A percentile compares a stretch with the other conserved stretches of the same genome.
Conservation (phyloP, 257 asterid species). For the Solanum etuberosum region DNA sequence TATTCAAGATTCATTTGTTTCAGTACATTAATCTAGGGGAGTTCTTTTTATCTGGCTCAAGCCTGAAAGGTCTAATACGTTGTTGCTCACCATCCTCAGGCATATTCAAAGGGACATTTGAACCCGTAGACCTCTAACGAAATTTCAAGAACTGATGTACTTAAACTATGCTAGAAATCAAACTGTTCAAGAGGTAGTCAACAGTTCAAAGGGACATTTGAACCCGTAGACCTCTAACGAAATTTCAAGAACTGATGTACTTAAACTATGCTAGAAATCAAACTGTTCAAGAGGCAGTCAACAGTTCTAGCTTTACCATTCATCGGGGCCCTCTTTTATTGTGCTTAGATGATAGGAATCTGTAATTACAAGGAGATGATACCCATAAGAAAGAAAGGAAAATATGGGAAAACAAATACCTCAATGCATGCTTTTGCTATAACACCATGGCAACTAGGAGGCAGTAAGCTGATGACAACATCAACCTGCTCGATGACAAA, state of each 20-base stretch:
- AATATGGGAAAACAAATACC: slow-evolving; percentile 25
- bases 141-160: not conserved
- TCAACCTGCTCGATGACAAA: slow-evolving; percentile 51
- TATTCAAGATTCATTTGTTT: not conserved
- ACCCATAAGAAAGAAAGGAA: not conserved
- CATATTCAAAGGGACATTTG: not conserved
- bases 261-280: not conserved
- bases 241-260: not conserved
- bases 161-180: not conserved
- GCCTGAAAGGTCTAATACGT: not conserved
- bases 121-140: not conserved
- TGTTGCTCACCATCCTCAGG: not conserved
- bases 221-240: not conserved
- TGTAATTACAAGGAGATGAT: not conserved
- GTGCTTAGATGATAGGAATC: not conserved
- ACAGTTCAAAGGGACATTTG: not conserved
- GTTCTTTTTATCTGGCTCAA: not conserved
- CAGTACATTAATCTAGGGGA: not conserved
- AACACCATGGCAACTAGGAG: slow-evolving; percentile 70
- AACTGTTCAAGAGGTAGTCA: not conserved
- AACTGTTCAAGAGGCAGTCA: not conserved
- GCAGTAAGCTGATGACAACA: slow-evolving; percentile 86
- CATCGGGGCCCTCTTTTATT: not conserved
- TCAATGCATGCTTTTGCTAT: slow-evolving; percentile 77
- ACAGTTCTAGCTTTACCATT: not conserved